Conservation (phyloP, 768 basidiomycete species). For the Terana coerulea region DNA sequence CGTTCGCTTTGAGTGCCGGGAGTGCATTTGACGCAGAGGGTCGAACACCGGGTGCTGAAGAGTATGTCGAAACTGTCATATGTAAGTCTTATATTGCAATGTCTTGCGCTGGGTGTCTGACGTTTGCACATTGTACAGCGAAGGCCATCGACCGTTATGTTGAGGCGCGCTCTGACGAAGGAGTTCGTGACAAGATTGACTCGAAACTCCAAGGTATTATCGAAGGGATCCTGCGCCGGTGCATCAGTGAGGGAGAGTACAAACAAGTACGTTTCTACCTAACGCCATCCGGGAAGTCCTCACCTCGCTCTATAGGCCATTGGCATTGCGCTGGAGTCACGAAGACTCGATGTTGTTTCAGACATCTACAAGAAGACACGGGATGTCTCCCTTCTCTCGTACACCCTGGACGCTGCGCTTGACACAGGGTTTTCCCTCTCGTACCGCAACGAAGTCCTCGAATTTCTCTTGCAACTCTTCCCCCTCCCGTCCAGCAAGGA, state of each 20-base stretch:
- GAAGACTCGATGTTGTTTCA: slow-evolving; percentile 81
- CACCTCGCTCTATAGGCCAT: slow-evolving; percentile 58
- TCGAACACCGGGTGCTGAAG: slow-evolving; percentile 59
- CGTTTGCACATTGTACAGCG: slow-evolving; percentile 59
- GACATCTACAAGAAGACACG: slow-evolving; percentile 67
- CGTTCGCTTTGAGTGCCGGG: slow-evolving; percentile 91
- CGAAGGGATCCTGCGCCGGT: slow-evolving; percentile 83
- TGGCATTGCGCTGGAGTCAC: slow-evolving; percentile 92
- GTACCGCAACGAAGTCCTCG: slow-evolving; percentile 79
- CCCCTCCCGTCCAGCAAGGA: slow-evolving; percentile 67
- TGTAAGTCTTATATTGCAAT: slow-evolving; percentile 51
- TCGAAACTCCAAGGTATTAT: slow-evolving; percentile 78
- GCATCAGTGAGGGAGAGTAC: slow-evolving; percentile 85
- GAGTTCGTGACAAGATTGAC: slow-evolving; percentile 62
- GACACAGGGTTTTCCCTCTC: slow-evolving; percentile 86
- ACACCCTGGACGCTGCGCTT: slow-evolving; percentile 89
- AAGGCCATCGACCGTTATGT: slow-evolving; percentile 97
- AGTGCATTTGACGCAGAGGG: slow-evolving; percentile 77
- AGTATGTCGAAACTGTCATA: slow-evolving; percentile 93
- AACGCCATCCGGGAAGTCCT: neutral
- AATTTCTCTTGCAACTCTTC: slow-evolving; percentile 83
- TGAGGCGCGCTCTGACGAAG: slow-evolving; percentile 54
- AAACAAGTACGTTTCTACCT: slow-evolving; percentile 60
- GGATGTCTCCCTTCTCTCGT: slow-evolving; percentile 79
- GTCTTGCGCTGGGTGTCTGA: neutral